Conservation (phyloP, 441 rosid species). For the Euphorbia schlechtendalii region DNA sequence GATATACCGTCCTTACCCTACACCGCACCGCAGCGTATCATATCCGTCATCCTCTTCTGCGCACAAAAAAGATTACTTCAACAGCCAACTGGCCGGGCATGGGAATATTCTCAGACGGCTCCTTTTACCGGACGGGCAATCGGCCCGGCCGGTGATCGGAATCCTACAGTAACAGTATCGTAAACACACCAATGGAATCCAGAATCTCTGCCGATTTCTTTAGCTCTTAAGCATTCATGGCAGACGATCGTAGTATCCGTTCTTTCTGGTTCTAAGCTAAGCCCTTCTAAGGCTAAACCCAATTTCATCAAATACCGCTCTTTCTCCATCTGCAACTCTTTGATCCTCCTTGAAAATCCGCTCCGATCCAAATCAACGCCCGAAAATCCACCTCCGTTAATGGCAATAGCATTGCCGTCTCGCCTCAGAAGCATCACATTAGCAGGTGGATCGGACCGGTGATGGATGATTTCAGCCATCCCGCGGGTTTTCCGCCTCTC, state of each 20-base stretch:
- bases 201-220: slow-evolving; percentile 17
- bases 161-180: slow-evolving; percentile 36
- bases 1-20: slow-evolving; percentile 7
- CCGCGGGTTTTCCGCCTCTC: slow-evolving; percentile 20
- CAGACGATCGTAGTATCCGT: slow-evolving; percentile 20
- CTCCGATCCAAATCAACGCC: slow-evolving; percentile 14
- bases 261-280: not conserved
- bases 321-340: slow-evolving; percentile 27
- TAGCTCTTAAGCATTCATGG: slow-evolving; percentile 31
- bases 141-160: slow-evolving; percentile 43
- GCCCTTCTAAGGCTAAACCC: slow-evolving; percentile 14
- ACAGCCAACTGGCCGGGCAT: not conserved
- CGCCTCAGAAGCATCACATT: slow-evolving; percentile 37
- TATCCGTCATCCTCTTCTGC: not conserved
- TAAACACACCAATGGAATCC: slow-evolving; percentile 46
- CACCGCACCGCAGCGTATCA: slow-evolving; percentile 14
- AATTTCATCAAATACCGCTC: slow-evolving; percentile 30
- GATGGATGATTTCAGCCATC: not conserved
- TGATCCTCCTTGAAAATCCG: slow-evolving; percentile 24
- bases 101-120: not conserved
- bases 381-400: slow-evolving; percentile 5
- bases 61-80: not conserved
- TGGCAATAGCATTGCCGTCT: slow-evolving; percentile 15
- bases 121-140: slow-evolving; percentile 40
- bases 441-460: slow-evolving; percentile 13